Evolutionary conservation across 2,329 filamentous ascomycete species (phyloP), one percentile per base, ranked within the genome.

Genomic region (Alternaria ventricosa): DNA sequence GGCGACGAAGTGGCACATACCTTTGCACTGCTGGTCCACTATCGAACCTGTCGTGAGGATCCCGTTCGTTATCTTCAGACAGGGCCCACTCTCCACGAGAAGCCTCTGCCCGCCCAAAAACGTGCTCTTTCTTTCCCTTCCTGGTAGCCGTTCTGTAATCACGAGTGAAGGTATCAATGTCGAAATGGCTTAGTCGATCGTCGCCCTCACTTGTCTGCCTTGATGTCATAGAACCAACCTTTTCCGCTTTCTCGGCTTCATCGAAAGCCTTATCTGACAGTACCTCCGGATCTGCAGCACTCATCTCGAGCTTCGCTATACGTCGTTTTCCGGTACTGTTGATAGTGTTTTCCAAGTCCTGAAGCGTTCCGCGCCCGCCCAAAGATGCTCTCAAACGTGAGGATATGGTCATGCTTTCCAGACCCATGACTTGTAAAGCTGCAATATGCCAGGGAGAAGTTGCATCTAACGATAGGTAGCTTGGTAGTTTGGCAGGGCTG

Each of bases 371-470:
- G 81, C 81, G 69, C 77, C 83, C 66, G 71, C 67, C 65, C 23
- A 78, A 78, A 5, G 69, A 67, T 78, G 66, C 78, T 28, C 85
- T 86, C 28, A 97, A 81, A 4, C 95, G 87, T 1, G 92, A 90
- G 7, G 92, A 92, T 13, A 98, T 81, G 1, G 91, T 92, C 33
- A 91, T 87, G 23, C 89, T 93, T 78, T 98, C 96, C 12, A 97
- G 77, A 2, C 91, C 92, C 1, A 92, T 85, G 13, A 89, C 88
- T 65, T 97, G 86, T 13, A 97, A 81, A 3, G 91, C 94, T 12
- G 93, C 90, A 4, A 88, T 87, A 71, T 96, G 89, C 96, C 96
- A 99, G 60, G 85, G 82, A 0, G 92, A 96, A 8, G 82, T 79
- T 10, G 79, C 69, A 71, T 94, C 87, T 13, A 96, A 68, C 3